Conservation (phyloP, 495 filamentous ascomycete genomes). For the Astrothelium macrocarpum region DNA sequence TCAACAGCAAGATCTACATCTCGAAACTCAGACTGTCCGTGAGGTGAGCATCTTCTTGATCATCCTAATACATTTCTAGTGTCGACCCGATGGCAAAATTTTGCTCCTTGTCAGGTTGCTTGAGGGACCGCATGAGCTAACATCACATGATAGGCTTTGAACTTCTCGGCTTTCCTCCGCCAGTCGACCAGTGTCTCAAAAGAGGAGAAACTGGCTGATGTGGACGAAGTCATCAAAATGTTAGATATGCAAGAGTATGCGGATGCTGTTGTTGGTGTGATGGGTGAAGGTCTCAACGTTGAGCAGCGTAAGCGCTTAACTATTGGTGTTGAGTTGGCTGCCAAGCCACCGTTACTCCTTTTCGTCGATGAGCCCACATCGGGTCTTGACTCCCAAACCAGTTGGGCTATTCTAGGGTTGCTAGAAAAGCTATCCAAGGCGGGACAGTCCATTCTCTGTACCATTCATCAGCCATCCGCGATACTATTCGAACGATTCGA, state of each 20-base stretch:
- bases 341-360: conserved; percentile 26
- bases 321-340: conserved; percentile 29
- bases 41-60: too few species aligned
- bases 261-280: conserved; percentile 29
- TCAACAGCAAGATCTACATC: conserved; percentile 29
- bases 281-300: conserved; percentile 25
- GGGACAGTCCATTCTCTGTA: conserved; percentile 24
- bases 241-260: conserved; percentile 38
- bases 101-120: too few species aligned
- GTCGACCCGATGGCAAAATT: too few species aligned
- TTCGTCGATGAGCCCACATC: conserved; percentile 32
- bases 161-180: conserved; percentile 29
- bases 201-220: conserved; percentile 42
- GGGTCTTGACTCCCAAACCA: conserved; percentile 29
- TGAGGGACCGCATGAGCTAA: too few species aligned
- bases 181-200: conserved; percentile 18
- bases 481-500: conserved; percentile 91
- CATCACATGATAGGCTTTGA: too few species aligned
- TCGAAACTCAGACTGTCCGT: conserved; percentile 24
- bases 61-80: too few species aligned
- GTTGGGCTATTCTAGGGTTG: conserved; percentile 22
- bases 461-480: conserved; percentile 77
- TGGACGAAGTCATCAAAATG: conserved; percentile 45
- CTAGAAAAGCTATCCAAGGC: conserved; percentile 25
- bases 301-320: conserved; percentile 35